Evolutionary conservation across 192 early-diverging fungal genomes (phyloP).

Genomic region (Mycoemilia scoparia): DNA sequence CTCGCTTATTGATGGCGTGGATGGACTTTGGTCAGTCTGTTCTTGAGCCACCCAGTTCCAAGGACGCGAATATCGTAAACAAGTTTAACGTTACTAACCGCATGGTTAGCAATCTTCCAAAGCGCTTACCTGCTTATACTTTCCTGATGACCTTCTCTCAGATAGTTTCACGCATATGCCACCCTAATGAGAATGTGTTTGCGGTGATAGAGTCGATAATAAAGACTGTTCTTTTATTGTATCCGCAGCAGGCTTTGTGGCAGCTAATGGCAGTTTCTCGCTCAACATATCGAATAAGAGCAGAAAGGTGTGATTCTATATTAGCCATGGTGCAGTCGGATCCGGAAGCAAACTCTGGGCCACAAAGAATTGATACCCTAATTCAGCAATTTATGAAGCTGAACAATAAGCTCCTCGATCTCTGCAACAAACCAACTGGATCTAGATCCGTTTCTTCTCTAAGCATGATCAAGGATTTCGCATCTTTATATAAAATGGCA

Average conservation of each 20-base stretch:
- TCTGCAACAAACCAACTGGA: slow-evolving; percentile 49
- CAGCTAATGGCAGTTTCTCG: slow-evolving; percentile 58
- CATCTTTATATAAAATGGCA: slow-evolving; percentile 26
- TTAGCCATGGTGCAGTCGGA: slow-evolving; percentile 38
- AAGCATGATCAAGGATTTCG: slow-evolving; percentile 46
- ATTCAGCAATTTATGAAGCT: slow-evolving; percentile 40
- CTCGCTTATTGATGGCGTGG: slow-evolving; percentile 72
- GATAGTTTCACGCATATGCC: slow-evolving; percentile 70
- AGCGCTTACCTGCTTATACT: slow-evolving; percentile 42
- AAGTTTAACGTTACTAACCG: slow-evolving; percentile 33
- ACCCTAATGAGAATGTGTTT: slow-evolving; percentile 46
- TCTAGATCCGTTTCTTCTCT: slow-evolving; percentile 37
- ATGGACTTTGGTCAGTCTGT: slow-evolving; percentile 41
- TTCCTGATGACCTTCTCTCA: slow-evolving; percentile 72
- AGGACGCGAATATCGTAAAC: slow-evolving; percentile 17
- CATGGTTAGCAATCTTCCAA: slow-evolving; percentile 31
- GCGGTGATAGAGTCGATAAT: slow-evolving; percentile 50
- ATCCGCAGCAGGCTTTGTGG: slow-evolving; percentile 77
- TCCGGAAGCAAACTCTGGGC: slow-evolving; percentile 3
- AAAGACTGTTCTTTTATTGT: slow-evolving; percentile 41
- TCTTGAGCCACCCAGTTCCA: slow-evolving; percentile 10
- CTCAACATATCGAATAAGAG: slow-evolving; percentile 42
- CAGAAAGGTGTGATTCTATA: slow-evolving; percentile 40
- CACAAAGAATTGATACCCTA: slow-evolving; percentile 12
- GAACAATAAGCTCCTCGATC: slow-evolving; percentile 53